Base-by-base conservation (phyloP, 1,284 basidiomycete genomes). In the Cutaneotrichosporon sp. region DNA sequence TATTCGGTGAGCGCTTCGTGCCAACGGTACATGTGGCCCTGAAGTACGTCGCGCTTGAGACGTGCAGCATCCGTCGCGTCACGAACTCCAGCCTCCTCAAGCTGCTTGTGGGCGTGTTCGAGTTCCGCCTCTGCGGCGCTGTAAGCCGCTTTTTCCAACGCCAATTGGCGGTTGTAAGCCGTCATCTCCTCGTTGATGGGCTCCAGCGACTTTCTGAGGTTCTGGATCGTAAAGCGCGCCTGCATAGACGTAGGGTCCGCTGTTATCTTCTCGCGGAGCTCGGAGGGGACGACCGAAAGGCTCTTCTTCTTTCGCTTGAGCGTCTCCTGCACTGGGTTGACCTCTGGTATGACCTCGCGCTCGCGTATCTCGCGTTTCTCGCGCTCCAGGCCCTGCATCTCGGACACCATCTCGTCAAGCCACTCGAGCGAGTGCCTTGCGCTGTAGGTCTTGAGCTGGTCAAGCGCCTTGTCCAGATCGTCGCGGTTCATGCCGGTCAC, bases 21-120 rank as follows among this genome's bases (percentile, higher is more conserved):
- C 91, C 90, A 96, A 3, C 83, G 77, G 83, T 87, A 88, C 88
- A 93, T 91, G 86, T 87, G 88, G 26, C 76, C 75, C 63, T 87
- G 85, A 17, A 96, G 75, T 54, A 82, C 80, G 25, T 73, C 76
- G 29, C 79, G 76, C 35, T 49, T 27, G 16, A 57, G 46, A n/a
- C 46, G 46, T 20, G 74, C 50, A 17, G 50, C 54, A n/a, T 62
- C 55, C 3, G 39, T 44, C 29, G 59, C 75, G 52, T 77, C 78
- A 29, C 76, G 77, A 7, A 86, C 61, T 7, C 84, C 84, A 17
- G 84, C 77, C 25, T 80, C 76, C 17, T 81, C 79, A 35, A 90
- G 79, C 7, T 80, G 55, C 54, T 85, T 79, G 8, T 81, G 76
- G 55, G 90, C 82, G 56, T 85, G 82, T 64, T 81, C 78, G 42